Base-by-base conservation (phyloP, 75 land plant genomes). In the Gnetum montanum region DNA sequence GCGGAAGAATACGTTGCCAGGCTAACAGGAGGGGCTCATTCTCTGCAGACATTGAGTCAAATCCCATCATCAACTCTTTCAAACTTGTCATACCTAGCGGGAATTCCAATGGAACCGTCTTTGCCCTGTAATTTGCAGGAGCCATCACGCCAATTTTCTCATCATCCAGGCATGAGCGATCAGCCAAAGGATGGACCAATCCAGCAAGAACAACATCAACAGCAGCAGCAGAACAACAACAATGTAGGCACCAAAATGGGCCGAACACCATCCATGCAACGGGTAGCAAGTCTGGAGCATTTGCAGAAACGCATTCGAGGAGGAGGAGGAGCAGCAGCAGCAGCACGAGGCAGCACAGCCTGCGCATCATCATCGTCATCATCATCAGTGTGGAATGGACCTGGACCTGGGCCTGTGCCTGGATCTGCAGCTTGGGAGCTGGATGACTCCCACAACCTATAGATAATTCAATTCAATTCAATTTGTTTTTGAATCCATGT, bases 1-100 rank as follows among this genome's bases (percentile, higher is more conserved):
- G 96, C 98, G 29, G 98, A 94, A 64, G 91, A 85, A 46, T 56
- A 79, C 34, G 90, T 89, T 16, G 22, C 77, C 12, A 34, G 77
- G 43, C 37, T 59, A 33, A 49, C 27, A 40, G 62, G 34, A 45
- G 28, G 26, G 8, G 13, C 41, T 48, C 49, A 37, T 57, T 4
- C 31, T 24, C 16, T 57, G 25, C 59, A 57, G 25, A 57, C 19
- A 20, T 15, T 26, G 19, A 18, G 22, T 8, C 36, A 48, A 48
- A 27, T 48, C 8, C 30, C 50, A 25, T 1, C 50, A 12, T n/a
- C n/a, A n/a, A n/a, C n/a, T n/a, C n/a, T n/a, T n/a, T n/a, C n/a
- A n/a, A n/a, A n/a, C n/a, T n/a, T n/a, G n/a, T n/a, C n/a, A n/a
- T n/a, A n/a, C n/a, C n/a, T n/a, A n/a, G n/a, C 44, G 49, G 30